Evolutionary conservation across 768 basidiomycete species (phyloP).

Genomic region (Pilatotrama ljubarskyi): DNA sequence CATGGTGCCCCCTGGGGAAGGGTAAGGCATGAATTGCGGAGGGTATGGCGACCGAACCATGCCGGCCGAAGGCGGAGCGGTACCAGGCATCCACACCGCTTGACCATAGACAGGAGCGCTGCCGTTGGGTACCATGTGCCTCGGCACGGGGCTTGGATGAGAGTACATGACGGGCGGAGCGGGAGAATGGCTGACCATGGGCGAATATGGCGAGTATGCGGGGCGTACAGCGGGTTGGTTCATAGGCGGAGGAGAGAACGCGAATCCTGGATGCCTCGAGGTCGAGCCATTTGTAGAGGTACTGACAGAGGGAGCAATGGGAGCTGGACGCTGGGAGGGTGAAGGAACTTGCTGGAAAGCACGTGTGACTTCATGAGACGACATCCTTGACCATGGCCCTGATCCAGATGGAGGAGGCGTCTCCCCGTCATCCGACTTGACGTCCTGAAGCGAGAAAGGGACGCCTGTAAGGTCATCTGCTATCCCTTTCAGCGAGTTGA

Average conservation of each 20-base stretch:
- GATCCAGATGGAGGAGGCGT: conserved; percentile 68
- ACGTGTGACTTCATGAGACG: conserved; percentile 77
- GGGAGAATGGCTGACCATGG: conserved; percentile 74
- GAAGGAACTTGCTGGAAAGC: conserved; percentile 86
- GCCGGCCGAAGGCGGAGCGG: conserved; percentile 45
- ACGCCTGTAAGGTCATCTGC: conserved; percentile 79
- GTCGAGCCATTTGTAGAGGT: conserved; percentile 17
- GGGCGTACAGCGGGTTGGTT: conserved; percentile 51
- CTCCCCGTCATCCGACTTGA: conserved; percentile 84
- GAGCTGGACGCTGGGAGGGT: conserved; percentile 48
- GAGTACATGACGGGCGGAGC: conserved; percentile 68
- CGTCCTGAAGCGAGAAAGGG: conserved; percentile 80
- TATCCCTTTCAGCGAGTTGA: conserved; percentile 84
- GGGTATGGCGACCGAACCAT: conserved; percentile 72
- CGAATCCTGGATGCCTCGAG: conserved; percentile 20
- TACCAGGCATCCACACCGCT: conserved; percentile 62
- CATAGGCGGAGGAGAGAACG: conserved; percentile 38
- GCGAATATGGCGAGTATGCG: conserved; percentile 61
- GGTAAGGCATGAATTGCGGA: conserved; percentile 64
- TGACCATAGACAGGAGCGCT: conserved; percentile 60
- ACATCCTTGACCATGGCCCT: conserved; percentile 68
- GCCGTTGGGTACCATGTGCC: conserved; percentile 61
- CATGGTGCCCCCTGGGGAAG: conserved; percentile 48
- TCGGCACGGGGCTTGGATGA: conserved; percentile 63
- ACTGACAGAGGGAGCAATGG: conserved; percentile 12